Evolutionary conservation across 441 rosid genomes (phyloP).

Genomic region (Arabidopsis hybrid): DNA sequence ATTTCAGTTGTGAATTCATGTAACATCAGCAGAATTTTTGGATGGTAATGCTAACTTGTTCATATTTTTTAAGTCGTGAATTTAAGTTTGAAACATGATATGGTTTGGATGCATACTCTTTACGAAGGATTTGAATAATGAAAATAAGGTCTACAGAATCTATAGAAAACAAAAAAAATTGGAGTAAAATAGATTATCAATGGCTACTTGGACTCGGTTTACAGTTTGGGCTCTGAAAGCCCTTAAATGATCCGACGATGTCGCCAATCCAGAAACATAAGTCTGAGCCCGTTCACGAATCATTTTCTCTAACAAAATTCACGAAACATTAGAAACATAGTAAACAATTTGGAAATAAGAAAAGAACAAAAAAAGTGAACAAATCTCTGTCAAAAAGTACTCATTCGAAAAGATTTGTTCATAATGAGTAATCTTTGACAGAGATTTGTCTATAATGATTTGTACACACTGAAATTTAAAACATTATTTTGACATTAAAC

Average conservation of each 20-base stretch:
- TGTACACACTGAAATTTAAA: not conserved
- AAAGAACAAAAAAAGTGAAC: not conserved
- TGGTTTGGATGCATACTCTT: no score
- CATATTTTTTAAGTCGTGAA: no score
- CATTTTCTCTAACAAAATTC: not conserved
- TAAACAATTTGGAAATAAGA: not conserved
- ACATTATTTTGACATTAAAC: not conserved
- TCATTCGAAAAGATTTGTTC: not conserved
- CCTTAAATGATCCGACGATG: not conserved
- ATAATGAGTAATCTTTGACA: not conserved
- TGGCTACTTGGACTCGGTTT: no score
- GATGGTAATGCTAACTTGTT: no score
- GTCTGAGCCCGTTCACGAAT: slow-evolving; percentile 10
- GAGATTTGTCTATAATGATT: not conserved
- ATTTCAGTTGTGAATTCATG: no score
- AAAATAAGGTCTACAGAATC: no score
- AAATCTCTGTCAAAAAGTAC: not conserved
- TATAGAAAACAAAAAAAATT: no score
- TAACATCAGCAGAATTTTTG: no score
- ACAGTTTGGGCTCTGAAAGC: not conserved
- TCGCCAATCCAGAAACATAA: not conserved
- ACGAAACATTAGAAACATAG: not conserved
- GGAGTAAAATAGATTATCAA: no score
- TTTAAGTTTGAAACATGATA: not conserved
- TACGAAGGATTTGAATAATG: no score